Evolutionary conservation across 2,329 filamentous ascomycete species (phyloP), one percentile per base, ranked within the genome.

Genomic region (Epichloe typhina): DNA sequence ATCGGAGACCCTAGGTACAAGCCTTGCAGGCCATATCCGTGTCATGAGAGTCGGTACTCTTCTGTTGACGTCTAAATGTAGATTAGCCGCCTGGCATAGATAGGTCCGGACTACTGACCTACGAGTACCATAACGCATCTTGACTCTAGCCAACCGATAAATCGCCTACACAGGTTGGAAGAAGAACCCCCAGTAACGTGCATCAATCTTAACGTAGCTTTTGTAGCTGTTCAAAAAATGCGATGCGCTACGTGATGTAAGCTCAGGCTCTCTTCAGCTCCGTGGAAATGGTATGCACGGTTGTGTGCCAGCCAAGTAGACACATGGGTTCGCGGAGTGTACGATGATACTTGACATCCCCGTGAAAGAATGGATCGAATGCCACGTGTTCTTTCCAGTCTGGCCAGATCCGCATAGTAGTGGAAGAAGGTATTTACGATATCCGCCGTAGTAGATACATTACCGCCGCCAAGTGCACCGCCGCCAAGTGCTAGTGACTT

Each of bases 101-200:
- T n/a, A n/a, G n/a, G n/a, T n/a, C n/a, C n/a, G n/a, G n/a, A n/a
- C n/a, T n/a, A n/a, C 21, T 23, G 23, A 79, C 77, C 77, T 53
- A 79, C 74, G 19, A 84, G 69, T 36, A 85, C 65, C 52, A 70
- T 66, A 2, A 79, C 69, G 50, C 75, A 80, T 50, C 76, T 72
- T 7, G 78, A 82, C 57, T 84, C 81, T 2, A 85, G 62, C 81
- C 81, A 84, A 11, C 78, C 77, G 23, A 23, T 6, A 23, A 23
- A 23, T 23, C 23, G 23, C 5, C 23, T 23, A 23, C 23, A 23
- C 23, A 6, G 23, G 1, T 71, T 65, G 1, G 72, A 64, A 2
- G 78, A 79, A 6, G 73, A 64, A 1, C n/a, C 80, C 80, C 82
- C 82, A 86, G 62, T 82, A 85, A 45, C 82, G 78, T 1, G 79